Percentiles rank a stretch among this genome's conserved stretches.
These are phyloP conservation scores for Rhynchospora pubera DNA, from an alignment of 176 grass and related monocot genomes.

Conservation along the genomic window DNA sequence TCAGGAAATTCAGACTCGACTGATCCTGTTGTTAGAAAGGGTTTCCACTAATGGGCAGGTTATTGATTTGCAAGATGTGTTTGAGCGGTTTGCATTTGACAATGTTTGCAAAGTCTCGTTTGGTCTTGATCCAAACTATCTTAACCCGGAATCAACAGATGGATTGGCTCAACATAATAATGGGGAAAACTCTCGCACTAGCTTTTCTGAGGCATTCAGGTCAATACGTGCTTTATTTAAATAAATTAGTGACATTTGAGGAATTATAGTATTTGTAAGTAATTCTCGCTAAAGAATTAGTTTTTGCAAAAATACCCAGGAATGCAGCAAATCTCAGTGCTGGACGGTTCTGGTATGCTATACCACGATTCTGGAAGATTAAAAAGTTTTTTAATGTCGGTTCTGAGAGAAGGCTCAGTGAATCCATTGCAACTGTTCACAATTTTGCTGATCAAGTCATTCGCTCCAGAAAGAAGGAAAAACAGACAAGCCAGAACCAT, in stretches of 20 bases:
- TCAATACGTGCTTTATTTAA: neutral
- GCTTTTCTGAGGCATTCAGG: constrained; percentile 38
- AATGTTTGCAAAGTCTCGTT: constrained; percentile 44
- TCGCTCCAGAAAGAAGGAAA: constrained; percentile 5
- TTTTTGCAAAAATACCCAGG: neutral
- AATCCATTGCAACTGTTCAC: constrained; percentile 6
- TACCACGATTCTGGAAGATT: constrained; percentile 32
- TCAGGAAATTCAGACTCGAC: constrained; percentile 20
- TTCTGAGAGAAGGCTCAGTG: constrained; percentile 38
- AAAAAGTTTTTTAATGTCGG: constrained; percentile 38
- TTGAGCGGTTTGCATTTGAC: constrained; percentile 49
- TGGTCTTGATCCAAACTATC: constrained; percentile 27
- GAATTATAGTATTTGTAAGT: neutral
- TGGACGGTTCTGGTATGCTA: constrained; percentile 35
- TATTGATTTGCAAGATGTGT: constrained; percentile 46
- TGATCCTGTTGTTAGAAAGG: constrained; percentile 32
- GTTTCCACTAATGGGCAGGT: constrained; percentile 2
- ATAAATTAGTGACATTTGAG: neutral
- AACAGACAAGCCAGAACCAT: constrained; percentile 2
- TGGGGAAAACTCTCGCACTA: neutral
- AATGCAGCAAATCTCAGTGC: constrained; percentile 43
- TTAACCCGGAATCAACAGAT: neutral
- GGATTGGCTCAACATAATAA: constrained; percentile 16
- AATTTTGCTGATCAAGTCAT: constrained; percentile 28
- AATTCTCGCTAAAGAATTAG: neutral